Evolutionary conservation across 164 flowering plant species (phyloP), one percentile per base, ranked within the genome.

Genomic region (Magnolia changhungtana): DNA sequence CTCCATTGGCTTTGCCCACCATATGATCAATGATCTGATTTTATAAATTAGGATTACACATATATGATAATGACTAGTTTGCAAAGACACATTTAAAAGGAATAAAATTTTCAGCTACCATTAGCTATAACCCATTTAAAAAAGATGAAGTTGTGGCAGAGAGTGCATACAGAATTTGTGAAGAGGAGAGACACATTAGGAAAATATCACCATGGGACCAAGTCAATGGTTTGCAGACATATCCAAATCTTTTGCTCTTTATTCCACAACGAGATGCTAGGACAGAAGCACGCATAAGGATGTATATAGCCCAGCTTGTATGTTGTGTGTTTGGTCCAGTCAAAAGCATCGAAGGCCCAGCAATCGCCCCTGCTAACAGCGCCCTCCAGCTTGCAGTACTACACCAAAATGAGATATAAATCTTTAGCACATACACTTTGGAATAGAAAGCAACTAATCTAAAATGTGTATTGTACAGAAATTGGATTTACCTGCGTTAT

Each of bases 261-360:
- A 96, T 94, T 67, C 99, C 99, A 85, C 99, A 96, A 1, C 99
- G 97, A 1, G 99, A 87, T n/a, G 99, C 99, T 79, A 96, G 78
- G 23, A 96, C 99, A 59, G 93, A 87, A 80, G 99, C 99, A 14
- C 99, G 96, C 97, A 93, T 91, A 51, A 96, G 83, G 64, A 96
- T 96, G 84, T 96, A 96, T 45, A 96, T 88, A 49, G 99, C 98
- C 90, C 94, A 87, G 83, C 93, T 94, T 5, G 90, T 94, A 69
- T 96, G 99, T 76, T 90, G 91, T n/a, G 97, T 89, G 72, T 86
- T 79, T 16, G 86, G 81, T 67, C 98, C 98, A 52, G 99, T 94
- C 73, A 96, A 85, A 77, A 96, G 92, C 93, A 96, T 92, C 16
- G 99, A 91, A 13, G 97, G 99, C 76, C 99, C 99, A 2, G 99